Base-by-base conservation (phyloP, 2,329 filamentous ascomycete species). In the Mariannaea sp. region DNA sequence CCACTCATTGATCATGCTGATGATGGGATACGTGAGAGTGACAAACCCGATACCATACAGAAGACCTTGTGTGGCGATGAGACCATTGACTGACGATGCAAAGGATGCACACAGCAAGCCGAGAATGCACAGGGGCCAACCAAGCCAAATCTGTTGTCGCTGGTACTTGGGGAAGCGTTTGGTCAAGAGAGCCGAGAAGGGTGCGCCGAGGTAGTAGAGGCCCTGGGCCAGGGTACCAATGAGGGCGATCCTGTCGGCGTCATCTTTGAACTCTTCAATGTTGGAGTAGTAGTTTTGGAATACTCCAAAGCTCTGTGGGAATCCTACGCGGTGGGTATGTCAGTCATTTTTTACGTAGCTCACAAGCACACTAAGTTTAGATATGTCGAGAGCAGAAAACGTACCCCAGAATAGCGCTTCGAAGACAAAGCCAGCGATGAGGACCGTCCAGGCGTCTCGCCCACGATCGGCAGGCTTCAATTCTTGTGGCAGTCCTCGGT, bases 21-120 rank as follows among this genome's bases (percentile, higher is more conserved):
- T 46, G 33, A 74, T 71, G 7, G 74, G 68, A 55, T 65, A 73
- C 19, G 69, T 70, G 50, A 75, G 66, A 19, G 71, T 69, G 7
- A 71, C 56, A 51, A 75, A 75, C 1, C 74, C 73, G 0, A 74
- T 16, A 4, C 73, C 73, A 39, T 75, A 75, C 5, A 70, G 59
- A 1, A 75, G 65, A 7, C 74, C 74, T 53, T 75, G 74, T 0
- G 73, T 75, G 5, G 69, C 62, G 40, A 77, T 73, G 50, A 74
- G 67, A 1, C 49, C 60, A n/a, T 62, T 59, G 5, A 76, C 50
- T 0, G 64, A 67, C 0, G 60, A 55, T 3, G 69, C 64, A 55
- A 76, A 75, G 1, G 68, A 73, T 9, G 65, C 71, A 0, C 59
- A 42, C 3, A 71, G 46, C 3, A 77, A 61, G 0, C 70, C 72